Conservation (phyloP, 805 yeast genomes). For the Candida oleophila region DNA sequence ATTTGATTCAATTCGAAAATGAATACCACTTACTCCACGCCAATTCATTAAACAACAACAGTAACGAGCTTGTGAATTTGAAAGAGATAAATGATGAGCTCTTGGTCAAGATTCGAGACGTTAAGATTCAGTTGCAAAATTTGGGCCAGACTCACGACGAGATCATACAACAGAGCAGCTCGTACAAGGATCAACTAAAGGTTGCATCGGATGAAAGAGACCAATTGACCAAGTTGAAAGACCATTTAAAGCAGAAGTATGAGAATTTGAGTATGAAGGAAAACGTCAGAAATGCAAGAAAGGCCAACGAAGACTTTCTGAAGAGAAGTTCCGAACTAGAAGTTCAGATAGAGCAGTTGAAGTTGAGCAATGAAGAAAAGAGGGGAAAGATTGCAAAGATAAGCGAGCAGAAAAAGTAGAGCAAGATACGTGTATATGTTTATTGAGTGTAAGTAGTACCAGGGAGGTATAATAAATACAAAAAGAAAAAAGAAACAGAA, state of each 20-base stretch:
- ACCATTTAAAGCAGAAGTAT: constrained; percentile 21
- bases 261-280: constrained; percentile 36
- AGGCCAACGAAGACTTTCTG: constrained; percentile 41
- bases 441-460: not conserved
- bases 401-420: not conserved
- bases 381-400: constrained; percentile 20
- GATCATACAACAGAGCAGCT: constrained; percentile 32
- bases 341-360: constrained; percentile 28
- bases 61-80: constrained; percentile 36
- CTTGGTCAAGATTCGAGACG: constrained; percentile 21
- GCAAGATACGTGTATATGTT: too few species aligned
- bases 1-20: constrained; percentile 34
- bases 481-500: too few species aligned
- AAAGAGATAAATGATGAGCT: constrained; percentile 38
- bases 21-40: constrained; percentile 38
- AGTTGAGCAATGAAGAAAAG: constrained; percentile 25
- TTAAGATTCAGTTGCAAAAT: constrained; percentile 26
- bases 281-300: constrained; percentile 34
- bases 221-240: constrained; percentile 12
- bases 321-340: constrained; percentile 32
- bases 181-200: constrained; percentile 20
- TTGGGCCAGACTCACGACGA: constrained; percentile 36
- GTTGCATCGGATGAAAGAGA: constrained; percentile 20
- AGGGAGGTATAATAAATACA: not conserved
- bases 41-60: constrained; percentile 36